phyloP scores from a whole-genome alignment of 805 yeast species.

The Yarrowia porcina region DNA sequence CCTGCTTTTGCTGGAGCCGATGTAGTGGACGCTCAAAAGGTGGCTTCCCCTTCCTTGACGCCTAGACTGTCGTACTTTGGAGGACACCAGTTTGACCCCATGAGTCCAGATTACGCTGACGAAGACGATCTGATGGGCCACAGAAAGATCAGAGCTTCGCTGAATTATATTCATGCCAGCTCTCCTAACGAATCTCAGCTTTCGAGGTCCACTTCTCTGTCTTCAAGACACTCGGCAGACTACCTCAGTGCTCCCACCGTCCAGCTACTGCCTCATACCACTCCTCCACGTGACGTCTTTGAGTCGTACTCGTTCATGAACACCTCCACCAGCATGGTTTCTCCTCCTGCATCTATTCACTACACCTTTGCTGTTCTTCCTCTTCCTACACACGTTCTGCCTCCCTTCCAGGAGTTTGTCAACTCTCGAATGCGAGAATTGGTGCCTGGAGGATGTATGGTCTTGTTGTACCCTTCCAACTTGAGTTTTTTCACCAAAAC shows the following conservation, averaged over 20 bases:
- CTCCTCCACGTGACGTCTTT: not conserved
- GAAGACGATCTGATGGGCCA: conserved; percentile 14
- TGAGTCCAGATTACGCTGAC: not conserved
- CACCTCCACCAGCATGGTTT: conserved; percentile 1
- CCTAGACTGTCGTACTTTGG: conserved; percentile 2
- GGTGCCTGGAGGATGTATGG: conserved; percentile 31
- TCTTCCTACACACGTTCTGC: conserved; percentile 32
- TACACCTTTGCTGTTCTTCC: conserved; percentile 30
- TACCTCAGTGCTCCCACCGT: not conserved
- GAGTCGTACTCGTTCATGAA: conserved; percentile 19
- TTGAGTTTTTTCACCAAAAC: conserved; percentile 28
- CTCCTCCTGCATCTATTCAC: conserved; percentile 31
- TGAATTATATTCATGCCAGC: not conserved
- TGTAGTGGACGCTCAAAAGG: not conserved
- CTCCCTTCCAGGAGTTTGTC: conserved; percentile 29
- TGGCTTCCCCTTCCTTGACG: not conserved
- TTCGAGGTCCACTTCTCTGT: not conserved
- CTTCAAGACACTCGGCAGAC: conserved; percentile 7
- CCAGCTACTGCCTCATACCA: not conserved
- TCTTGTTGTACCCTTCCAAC: conserved; percentile 32
- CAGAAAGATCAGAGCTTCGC: not conserved
- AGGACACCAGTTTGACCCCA: conserved; percentile 10
- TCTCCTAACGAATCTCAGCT: not conserved
- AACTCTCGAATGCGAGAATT: conserved; percentile 30
- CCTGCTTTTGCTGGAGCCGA: not conserved